Evolutionary conservation across 129 eudicot species (phyloP).

Genomic region (Ambrosia trifida): DNA sequence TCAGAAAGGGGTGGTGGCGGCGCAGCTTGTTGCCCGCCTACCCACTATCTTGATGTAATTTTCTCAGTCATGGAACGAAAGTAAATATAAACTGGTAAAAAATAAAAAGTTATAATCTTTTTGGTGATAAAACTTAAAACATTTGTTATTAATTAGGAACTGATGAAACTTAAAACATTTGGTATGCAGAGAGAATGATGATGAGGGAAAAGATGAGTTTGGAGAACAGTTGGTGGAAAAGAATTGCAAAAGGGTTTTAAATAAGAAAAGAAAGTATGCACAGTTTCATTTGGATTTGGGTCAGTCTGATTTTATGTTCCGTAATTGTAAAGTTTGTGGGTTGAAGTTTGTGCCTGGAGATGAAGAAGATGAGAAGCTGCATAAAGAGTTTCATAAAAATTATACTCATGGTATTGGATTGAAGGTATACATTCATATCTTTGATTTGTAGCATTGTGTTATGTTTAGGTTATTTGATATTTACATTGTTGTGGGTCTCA

Average conservation of each 20-base stretch:
- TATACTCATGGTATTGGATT: constrained; percentile 78
- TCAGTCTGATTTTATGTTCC: constrained; percentile 78
- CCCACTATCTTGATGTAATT: too few relatives aligned
- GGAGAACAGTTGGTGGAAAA: constrained; percentile 13
- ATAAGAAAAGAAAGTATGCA: constrained; percentile 79
- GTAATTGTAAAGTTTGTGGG: constrained; percentile 67
- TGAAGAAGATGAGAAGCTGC: constrained; percentile 68
- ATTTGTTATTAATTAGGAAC: too few relatives aligned
- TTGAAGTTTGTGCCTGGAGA: constrained; percentile 81
- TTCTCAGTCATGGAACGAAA: too few relatives aligned
- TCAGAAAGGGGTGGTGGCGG: too few relatives aligned
- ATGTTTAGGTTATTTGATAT: background rate
- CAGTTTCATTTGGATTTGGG: constrained; percentile 84
- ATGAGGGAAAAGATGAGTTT: background rate
- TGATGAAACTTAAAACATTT: background rate
- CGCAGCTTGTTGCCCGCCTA: too few relatives aligned
- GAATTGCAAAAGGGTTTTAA: constrained; percentile 34
- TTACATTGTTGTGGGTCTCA: background rate
- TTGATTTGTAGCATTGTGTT: constrained; percentile 11
- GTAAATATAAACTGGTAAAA: too few relatives aligned
- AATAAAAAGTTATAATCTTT: too few relatives aligned
- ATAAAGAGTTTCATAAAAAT: constrained; percentile 68
- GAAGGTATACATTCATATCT: constrained; percentile 43
- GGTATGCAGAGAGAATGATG: constrained; percentile 25
- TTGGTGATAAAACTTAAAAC: too few relatives aligned